Conservation (phyloP, 331 rosid species). For the Quercus lobata region DNA sequence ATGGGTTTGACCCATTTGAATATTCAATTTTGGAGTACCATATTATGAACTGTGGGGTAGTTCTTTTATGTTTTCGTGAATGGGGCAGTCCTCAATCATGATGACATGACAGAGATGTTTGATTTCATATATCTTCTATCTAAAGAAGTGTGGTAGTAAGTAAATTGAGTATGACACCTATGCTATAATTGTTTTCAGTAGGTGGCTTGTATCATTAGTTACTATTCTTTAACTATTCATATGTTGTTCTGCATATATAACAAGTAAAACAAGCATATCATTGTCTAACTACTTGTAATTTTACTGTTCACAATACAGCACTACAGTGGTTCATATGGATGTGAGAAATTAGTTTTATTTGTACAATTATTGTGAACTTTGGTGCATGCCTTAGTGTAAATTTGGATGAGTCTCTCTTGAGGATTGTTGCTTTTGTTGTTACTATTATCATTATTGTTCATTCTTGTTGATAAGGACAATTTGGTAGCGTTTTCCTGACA, state of each 20-base stretch:
- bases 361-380: not conserved
- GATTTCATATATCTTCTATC: not conserved
- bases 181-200: not conserved
- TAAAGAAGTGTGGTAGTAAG: not conserved
- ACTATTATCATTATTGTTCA: too few relatives aligned
- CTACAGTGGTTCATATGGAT: not conserved
- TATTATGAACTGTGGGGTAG: not conserved
- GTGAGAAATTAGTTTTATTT: not conserved
- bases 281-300: not conserved
- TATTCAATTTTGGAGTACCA: not conserved
- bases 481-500: too few relatives aligned
- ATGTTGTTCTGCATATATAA: not conserved
- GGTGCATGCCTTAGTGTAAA: not conserved
- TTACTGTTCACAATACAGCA: not conserved
- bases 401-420: too few relatives aligned
- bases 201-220: not conserved
- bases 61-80: not conserved
- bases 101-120: not conserved
- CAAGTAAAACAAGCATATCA: not conserved
- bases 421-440: too few relatives aligned
- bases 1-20: not conserved
- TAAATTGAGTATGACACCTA: not conserved
- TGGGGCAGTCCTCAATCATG: not conserved
- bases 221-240: not conserved
- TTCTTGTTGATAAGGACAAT: too few relatives aligned